These are phyloP conservation scores for Inosperma sp. DNA, from an alignment of 768 basidiomycete genomes.

Conservation along the genomic window DNA sequence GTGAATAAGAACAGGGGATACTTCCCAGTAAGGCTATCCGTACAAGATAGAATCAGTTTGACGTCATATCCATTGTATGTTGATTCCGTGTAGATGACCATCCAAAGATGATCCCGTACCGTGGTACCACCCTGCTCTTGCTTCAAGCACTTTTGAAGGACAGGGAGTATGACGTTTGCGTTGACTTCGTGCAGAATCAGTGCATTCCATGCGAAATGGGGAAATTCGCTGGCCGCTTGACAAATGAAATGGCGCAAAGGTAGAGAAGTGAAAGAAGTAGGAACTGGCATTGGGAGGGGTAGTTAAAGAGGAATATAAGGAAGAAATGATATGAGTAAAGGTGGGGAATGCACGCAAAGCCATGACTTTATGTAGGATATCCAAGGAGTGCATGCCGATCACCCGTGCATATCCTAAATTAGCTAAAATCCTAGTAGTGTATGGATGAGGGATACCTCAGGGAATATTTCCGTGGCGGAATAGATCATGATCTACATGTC, in stretches of 20 bases:
- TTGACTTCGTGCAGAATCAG: constrained; percentile 35
- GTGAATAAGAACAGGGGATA: constrained; percentile 68
- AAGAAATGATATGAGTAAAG: neutral
- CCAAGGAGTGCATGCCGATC: too few relatives aligned
- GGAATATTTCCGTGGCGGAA: too few relatives aligned
- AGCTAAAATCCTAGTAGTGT: too few relatives aligned
- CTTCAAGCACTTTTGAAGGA: constrained; percentile 25
- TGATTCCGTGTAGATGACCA: constrained; percentile 24
- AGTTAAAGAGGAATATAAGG: neutral
- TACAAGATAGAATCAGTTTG: constrained; percentile 57
- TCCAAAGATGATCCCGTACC: constrained; percentile 31
- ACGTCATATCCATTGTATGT: constrained; percentile 22
- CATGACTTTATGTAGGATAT: too few relatives aligned
- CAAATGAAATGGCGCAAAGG: neutral
- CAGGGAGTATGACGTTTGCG: constrained; percentile 42
- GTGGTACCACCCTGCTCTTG: constrained; percentile 15
- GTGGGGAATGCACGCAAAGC: too few relatives aligned
- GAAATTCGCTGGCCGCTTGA: constrained; percentile 27
- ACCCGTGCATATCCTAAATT: too few relatives aligned
- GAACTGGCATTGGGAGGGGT: neutral
- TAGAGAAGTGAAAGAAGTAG: neutral
- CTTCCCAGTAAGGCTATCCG: constrained; percentile 46
- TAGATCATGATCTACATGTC: too few relatives aligned
- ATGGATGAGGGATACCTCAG: too few relatives aligned
- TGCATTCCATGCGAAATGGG: constrained; percentile 33